These are phyloP conservation scores for Aspergillus chevalieri DNA, from an alignment of 2,329 filamentous ascomycete species.

Conservation along the genomic window DNA sequence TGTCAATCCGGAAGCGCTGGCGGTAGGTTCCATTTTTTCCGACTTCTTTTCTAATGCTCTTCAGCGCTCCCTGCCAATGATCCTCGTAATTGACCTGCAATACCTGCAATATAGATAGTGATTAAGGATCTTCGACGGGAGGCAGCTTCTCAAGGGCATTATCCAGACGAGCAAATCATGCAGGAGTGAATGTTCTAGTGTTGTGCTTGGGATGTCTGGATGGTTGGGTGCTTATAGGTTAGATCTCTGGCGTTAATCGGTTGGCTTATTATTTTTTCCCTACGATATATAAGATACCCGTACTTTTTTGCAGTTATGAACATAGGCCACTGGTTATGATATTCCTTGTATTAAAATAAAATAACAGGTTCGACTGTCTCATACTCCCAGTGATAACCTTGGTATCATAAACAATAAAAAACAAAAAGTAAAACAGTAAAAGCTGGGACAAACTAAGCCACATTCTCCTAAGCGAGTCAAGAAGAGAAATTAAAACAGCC, in stretches of 20 bases:
- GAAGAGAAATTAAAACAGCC: background rate
- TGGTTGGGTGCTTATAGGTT: background rate
- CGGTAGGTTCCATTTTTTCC: slow-evolving; percentile 54
- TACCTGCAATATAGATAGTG: slow-evolving; percentile 30
- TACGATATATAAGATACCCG: slow-evolving; percentile 10
- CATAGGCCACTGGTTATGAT: background rate
- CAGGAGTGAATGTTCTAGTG: slow-evolving; percentile 5
- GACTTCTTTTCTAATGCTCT: background rate
- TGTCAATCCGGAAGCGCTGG: slow-evolving; percentile 89
- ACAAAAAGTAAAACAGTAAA: slow-evolving; percentile 2
- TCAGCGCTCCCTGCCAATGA: background rate
- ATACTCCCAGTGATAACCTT: slow-evolving; percentile 9
- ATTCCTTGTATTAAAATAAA: background rate
- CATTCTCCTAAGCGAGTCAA: background rate
- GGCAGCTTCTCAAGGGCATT: slow-evolving; percentile 20
- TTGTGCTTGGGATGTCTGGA: background rate
- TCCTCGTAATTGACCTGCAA: background rate
- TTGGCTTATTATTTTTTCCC: background rate
- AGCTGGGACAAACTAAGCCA: background rate
- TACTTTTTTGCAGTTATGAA: background rate
- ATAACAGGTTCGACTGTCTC: background rate
- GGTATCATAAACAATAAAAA: slow-evolving; percentile 17
- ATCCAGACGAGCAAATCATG: slow-evolving; percentile 14
- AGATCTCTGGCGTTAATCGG: background rate
- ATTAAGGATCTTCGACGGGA: slow-evolving; percentile 44